Evolutionary conservation across 2,329 filamentous ascomycete species (phyloP).

Genomic region (Fusarium devonianum): DNA sequence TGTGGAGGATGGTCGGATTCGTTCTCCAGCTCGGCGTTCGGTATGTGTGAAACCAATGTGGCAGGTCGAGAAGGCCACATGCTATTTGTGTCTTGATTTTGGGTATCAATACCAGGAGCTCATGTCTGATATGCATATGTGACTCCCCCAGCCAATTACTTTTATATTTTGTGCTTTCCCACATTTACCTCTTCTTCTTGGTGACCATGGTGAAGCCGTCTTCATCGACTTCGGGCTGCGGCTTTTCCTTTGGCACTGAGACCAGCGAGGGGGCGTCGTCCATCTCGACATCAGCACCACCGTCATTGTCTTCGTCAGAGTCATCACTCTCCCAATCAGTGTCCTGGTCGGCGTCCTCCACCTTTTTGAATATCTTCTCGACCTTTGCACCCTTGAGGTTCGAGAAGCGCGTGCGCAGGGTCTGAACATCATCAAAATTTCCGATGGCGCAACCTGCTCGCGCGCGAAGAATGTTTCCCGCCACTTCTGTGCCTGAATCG

Average conservation of each 20-base stretch:
- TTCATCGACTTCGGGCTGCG: slow-evolving; percentile 76
- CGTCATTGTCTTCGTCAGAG: slow-evolving; percentile 65
- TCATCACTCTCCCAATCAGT: slow-evolving; percentile 68
- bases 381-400: slow-evolving; percentile 67
- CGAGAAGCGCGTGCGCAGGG: slow-evolving; percentile 68
- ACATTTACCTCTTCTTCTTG: slow-evolving; percentile 67
- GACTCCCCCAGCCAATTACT: neutral
- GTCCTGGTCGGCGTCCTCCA: slow-evolving; percentile 63
- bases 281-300: slow-evolving; percentile 69
- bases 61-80: slow-evolving; percentile 27
- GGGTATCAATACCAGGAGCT: slow-evolving; percentile 40
- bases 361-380: slow-evolving; percentile 61
- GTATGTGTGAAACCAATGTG: slow-evolving; percentile 37
- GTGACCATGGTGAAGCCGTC: slow-evolving; percentile 82
- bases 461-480: slow-evolving; percentile 73
- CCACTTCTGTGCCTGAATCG: slow-evolving; percentile 79
- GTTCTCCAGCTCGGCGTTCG: slow-evolving; percentile 45
- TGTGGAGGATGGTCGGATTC: slow-evolving; percentile 27
- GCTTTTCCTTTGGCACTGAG: slow-evolving; percentile 65
- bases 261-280: slow-evolving; percentile 71
- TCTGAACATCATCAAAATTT: slow-evolving; percentile 69
- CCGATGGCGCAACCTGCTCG: slow-evolving; percentile 70
- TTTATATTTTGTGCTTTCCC: slow-evolving; percentile 7
- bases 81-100: slow-evolving; percentile 37
- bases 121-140: slow-evolving; percentile 20